A percentile compares a stretch with the other conserved stretches of the same genome.
Evolutionary conservation across 2,329 filamentous ascomycete species (phyloP).

Genomic region (Ophiosphaerella korrae): DNA sequence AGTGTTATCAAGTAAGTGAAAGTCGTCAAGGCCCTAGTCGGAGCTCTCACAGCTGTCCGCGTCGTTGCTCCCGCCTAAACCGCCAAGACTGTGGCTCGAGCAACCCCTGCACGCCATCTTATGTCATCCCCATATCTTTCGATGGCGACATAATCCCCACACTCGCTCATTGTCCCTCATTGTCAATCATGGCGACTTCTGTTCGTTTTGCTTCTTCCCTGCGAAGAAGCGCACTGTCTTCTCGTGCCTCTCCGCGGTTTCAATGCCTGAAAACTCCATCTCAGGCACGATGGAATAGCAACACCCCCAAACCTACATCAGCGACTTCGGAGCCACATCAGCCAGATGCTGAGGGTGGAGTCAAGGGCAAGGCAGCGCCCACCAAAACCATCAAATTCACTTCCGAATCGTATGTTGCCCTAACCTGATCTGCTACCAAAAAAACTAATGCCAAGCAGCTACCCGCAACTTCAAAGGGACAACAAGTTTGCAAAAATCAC

Average conservation of each 20-base stretch:
- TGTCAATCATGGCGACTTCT: slow-evolving; percentile 41
- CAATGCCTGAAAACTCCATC: slow-evolving; percentile 30
- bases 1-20: slow-evolving; percentile 16
- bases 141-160: slow-evolving; percentile 22
- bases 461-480: slow-evolving; percentile 82
- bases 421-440: background rate
- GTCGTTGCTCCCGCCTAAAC: slow-evolving; percentile 45
- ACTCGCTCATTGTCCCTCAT: slow-evolving; percentile 24
- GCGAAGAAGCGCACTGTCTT: slow-evolving; percentile 38
- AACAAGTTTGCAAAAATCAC: slow-evolving; percentile 74
- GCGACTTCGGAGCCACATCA: slow-evolving; percentile 51
- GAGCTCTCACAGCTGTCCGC: slow-evolving; percentile 47
- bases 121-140: slow-evolving; percentile 33
- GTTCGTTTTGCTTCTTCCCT: slow-evolving; percentile 40
- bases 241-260: slow-evolving; percentile 26
- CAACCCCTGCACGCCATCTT: slow-evolving; percentile 20
- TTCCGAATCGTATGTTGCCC: slow-evolving; percentile 66
- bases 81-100: slow-evolving; percentile 40
- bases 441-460: slow-evolving; percentile 46
- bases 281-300: slow-evolving; percentile 46
- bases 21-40: slow-evolving; percentile 28
- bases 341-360: slow-evolving; percentile 41
- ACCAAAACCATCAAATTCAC: slow-evolving; percentile 72
- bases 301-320: slow-evolving; percentile 46
- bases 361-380: slow-evolving; percentile 41